Base-by-base conservation (phyloP, 306 rosid species). In the Morella rubra region DNA sequence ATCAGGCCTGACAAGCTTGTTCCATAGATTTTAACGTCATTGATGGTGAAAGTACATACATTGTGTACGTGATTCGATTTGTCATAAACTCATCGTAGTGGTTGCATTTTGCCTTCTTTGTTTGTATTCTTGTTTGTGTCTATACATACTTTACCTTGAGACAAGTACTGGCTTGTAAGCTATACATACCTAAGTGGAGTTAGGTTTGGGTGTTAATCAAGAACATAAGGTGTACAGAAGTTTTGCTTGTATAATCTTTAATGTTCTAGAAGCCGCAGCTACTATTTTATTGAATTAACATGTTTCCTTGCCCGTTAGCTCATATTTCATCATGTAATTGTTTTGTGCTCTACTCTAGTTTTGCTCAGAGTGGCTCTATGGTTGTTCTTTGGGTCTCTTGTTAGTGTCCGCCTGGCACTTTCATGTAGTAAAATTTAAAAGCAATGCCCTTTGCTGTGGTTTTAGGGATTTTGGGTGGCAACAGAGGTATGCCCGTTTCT, bases 381-480 rank as follows among this genome's bases (percentile, higher is more conserved):
- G 70, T 54, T 46, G 49, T 56, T 47, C 19, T 13, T 60, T 12
- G 61, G 49, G 12, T 10, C 7, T 40, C 22, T 56, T 59, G 16
- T 22, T 64, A 40, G 54, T 47, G 52, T 70, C 52, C 46, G 12
- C 1, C 50, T 7, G 15, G 56, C 53, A 14, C 49, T 71, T 14
- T 47, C 37, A 42, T 49, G 2, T 42, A 14, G 72, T 70, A 54
- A 51, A 75, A 71, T 64, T 2, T 44, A 32, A 32, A 2, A 32
- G 37, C 37, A 32, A 32, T 32, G 37, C 37, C 37, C 37, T 32
- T 32, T 32, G 37, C 37, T 32, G 47, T 83, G 72, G 72, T 77
- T 75, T 61, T 79, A 95, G 99, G 90, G 99, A 95, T 85, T 91
- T 89, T 81, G 99, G 99, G 76, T 71, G 91, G 99, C 99, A 95